Conservation (phyloP, 495 filamentous ascomycete genomes). For the Diplogelasinospora grovesii region DNA sequence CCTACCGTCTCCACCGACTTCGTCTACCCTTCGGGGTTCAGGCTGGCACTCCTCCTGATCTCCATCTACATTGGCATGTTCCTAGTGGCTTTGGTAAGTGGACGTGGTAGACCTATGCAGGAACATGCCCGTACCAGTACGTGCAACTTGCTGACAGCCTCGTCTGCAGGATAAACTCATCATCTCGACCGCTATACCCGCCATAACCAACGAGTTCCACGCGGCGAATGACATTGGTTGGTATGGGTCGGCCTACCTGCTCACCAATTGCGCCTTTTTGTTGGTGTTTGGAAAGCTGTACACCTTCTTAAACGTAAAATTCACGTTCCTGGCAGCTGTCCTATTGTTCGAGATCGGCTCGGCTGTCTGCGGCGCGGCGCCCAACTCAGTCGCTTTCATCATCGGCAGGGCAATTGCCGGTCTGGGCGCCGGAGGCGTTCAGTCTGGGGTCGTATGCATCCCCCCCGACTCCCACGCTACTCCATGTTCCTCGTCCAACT, state of each 20-base stretch:
- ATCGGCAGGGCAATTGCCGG: conserved; percentile 48
- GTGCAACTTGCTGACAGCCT: background rate
- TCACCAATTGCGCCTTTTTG: conserved; percentile 33
- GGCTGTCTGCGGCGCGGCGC: conserved; percentile 45
- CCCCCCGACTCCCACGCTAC: too few species aligned
- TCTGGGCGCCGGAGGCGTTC: conserved; percentile 34
- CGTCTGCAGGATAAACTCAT: conserved; percentile 1
- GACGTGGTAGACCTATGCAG: too few species aligned
- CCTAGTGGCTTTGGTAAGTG: too few species aligned
- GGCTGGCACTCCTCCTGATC: too few species aligned
- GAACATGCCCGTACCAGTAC: too few species aligned
- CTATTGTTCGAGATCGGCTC: conserved; percentile 43
- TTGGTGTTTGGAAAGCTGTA: conserved; percentile 44
- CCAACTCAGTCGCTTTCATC: conserved; percentile 43
- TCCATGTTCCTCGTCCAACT: too few species aligned
- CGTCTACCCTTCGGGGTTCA: too few species aligned
- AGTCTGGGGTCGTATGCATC: conserved; percentile 25
- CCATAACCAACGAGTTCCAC: conserved; percentile 36
- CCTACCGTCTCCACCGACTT: too few species aligned
- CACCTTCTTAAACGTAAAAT: conserved; percentile 33
- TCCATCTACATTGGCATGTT: too few species aligned
- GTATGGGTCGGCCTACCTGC: conserved; percentile 45
- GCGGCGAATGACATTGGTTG: conserved; percentile 40
- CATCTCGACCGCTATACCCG: conserved; percentile 2
- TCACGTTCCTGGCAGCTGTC: conserved; percentile 28